A percentile compares a stretch with the other conserved stretches of the same genome.
phyloP scores from a whole-genome alignment of 352 stramenopile species.

The Blastocystis sp. region DNA sequence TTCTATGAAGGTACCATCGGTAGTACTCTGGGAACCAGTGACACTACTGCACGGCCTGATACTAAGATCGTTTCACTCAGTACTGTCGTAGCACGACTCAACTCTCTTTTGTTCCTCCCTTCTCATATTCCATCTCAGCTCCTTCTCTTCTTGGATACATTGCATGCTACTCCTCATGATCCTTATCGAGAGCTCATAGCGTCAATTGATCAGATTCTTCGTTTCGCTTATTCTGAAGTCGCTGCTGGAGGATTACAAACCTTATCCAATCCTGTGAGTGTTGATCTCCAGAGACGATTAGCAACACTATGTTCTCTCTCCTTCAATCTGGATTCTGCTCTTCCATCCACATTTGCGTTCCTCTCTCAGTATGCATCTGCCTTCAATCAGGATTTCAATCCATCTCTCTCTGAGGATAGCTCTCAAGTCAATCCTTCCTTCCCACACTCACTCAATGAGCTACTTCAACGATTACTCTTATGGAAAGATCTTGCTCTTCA shows the following conservation, averaged over 20 bases:
- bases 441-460: neutral
- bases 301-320: neutral
- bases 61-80: no score
- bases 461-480: slow-evolving; percentile 10
- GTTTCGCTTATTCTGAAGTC: neutral
- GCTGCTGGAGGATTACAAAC: neutral
- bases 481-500: neutral
- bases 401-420: neutral
- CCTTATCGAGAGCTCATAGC: slow-evolving; percentile 15
- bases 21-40: no score
- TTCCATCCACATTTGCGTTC: slow-evolving; percentile 41
- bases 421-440: neutral
- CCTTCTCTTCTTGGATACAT: slow-evolving; percentile 23
- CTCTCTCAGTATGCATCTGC: neutral
- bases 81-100: no score
- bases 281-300: neutral
- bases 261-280: neutral
- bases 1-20: neutral
- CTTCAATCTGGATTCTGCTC: neutral
- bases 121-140: neutral
- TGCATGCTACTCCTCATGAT: neutral
- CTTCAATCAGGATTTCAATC: slow-evolving; percentile 19
- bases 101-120: neutral
- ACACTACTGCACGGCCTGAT: no score
- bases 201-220: neutral